Percentiles rank a stretch among this genome's conserved stretches.
These are phyloP conservation scores for Mimosa pudica DNA, from an alignment of 306 rosid genomes.

Conservation along the genomic window DNA sequence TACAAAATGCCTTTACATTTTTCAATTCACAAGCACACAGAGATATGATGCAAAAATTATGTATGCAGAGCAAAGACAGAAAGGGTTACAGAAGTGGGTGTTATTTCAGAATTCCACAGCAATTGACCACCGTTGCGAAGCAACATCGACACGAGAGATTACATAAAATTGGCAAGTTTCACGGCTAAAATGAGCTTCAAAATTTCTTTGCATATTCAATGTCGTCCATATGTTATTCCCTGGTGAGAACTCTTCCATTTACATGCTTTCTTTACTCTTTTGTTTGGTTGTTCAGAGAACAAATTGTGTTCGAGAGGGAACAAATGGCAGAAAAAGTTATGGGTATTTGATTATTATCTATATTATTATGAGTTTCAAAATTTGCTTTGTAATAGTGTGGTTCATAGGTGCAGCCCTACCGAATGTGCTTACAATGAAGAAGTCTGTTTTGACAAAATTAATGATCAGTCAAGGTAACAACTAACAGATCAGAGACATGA, in stretches of 20 bases:
- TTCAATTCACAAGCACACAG: too few species aligned
- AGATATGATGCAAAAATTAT: too few species aligned
- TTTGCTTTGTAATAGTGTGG: slow-evolving; percentile 6
- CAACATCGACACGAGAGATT: neutral
- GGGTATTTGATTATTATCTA: neutral
- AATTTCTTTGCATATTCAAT: slow-evolving; percentile 46
- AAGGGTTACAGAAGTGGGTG: too few species aligned
- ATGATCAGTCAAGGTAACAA: too few species aligned
- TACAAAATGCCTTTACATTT: too few species aligned
- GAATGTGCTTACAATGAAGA: too few species aligned
- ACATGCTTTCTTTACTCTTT: slow-evolving; percentile 5
- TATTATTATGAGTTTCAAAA: slow-evolving; percentile 6
- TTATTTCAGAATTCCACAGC: too few species aligned
- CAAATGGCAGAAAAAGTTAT: slow-evolving; percentile 7
- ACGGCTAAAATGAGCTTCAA: slow-evolving; percentile 54
- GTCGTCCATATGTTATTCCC: slow-evolving; percentile 40
- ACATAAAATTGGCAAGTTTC: slow-evolving; percentile 50
- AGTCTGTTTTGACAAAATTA: too few species aligned
- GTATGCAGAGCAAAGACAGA: too few species aligned
- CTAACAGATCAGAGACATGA: too few species aligned
- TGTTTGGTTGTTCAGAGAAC: slow-evolving; percentile 31
- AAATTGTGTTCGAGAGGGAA: neutral
- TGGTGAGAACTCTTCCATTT: slow-evolving; percentile 44
- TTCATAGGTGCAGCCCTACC: too few species aligned
- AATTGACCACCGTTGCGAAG: neutral